Evolutionary conservation across 192 early-diverging fungal species (phyloP).

Genomic region (Piromyces finnis): DNA sequence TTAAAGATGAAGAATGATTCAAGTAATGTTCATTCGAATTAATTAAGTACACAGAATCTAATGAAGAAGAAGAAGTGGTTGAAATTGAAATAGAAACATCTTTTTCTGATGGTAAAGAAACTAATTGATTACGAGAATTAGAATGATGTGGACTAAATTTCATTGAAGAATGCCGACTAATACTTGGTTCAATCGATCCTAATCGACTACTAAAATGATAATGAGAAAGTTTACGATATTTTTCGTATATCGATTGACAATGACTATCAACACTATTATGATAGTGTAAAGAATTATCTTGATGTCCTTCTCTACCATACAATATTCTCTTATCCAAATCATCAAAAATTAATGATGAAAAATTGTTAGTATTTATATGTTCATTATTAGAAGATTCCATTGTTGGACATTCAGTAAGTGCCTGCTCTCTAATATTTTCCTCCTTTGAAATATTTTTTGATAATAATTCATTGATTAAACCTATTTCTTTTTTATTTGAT

Average conservation of each 20-base stretch:
- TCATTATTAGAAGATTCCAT: too few relatives aligned
- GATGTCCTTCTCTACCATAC: too few relatives aligned
- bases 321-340: too few relatives aligned
- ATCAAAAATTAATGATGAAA: too few relatives aligned
- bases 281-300: background rate
- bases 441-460: too few relatives aligned
- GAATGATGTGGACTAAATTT: background rate
- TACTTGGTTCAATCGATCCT: background rate
- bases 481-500: too few relatives aligned
- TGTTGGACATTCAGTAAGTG: too few relatives aligned
- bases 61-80: background rate
- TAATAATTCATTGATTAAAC: too few relatives aligned
- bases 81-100: background rate
- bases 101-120: background rate
- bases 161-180: background rate
- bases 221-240: background rate
- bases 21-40: background rate
- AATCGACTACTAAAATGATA: background rate
- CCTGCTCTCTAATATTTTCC: too few relatives aligned
- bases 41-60: background rate
- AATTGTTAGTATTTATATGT: too few relatives aligned
- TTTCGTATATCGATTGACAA: background rate
- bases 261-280: background rate
- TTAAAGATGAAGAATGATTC: background rate
- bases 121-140: background rate